These are phyloP conservation scores for Populus simonii DNA, from an alignment of 345 rosid species.

Conservation along the genomic window DNA sequence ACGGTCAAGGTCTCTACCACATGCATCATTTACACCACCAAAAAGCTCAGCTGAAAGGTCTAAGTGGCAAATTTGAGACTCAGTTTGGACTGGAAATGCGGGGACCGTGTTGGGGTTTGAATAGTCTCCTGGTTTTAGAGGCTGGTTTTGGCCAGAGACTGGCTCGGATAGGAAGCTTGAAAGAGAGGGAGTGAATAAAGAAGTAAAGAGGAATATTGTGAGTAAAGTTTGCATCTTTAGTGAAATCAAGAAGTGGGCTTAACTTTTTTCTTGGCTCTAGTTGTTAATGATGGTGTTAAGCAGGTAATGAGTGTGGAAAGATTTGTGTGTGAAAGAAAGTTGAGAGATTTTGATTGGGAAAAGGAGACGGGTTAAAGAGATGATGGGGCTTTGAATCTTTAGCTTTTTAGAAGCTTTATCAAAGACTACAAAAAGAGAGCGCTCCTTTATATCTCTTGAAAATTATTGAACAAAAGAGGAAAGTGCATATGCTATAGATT, in stretches of 20 bases:
- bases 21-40: conserved; percentile 90
- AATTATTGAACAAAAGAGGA: not conserved
- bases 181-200: conserved; percentile 17
- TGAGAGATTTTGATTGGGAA: not conserved
- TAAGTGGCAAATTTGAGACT: conserved; percentile 67
- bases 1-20: conserved; percentile 82
- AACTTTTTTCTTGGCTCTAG: not conserved
- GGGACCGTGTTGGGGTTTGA: conserved; percentile 63
- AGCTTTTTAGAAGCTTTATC: not conserved
- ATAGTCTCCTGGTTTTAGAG: conserved; percentile 17
- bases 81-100: conserved; percentile 69
- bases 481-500: conserved; percentile 18
- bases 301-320: not conserved
- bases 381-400: not conserved
- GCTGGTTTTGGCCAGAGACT: conserved; percentile 43
- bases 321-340: not conserved
- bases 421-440: not conserved
- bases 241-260: conserved; percentile 29
- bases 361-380: not conserved
- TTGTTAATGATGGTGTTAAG: not conserved
- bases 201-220: conserved; percentile 18
- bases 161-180: conserved; percentile 60
- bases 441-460: not conserved
- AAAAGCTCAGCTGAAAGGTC: conserved; percentile 96
- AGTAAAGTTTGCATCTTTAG: conserved; percentile 20